Evolutionary conservation across 2,329 filamentous ascomycete species (phyloP).

Genomic region (Penicillium janthinellum): DNA sequence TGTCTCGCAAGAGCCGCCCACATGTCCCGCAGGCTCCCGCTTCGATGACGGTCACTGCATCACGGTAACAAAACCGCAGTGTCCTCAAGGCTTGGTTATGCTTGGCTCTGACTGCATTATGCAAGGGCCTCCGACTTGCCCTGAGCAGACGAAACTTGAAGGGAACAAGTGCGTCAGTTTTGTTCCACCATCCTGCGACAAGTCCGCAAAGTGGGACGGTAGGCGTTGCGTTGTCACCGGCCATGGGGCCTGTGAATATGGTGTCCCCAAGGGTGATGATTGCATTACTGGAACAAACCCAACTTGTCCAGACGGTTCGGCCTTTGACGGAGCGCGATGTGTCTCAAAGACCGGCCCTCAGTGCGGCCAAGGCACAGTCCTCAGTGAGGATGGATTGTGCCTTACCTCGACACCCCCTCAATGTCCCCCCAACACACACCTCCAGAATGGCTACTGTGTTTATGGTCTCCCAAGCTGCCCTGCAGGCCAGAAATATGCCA

Average conservation of each 20-base stretch:
- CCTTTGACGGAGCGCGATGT: background rate
- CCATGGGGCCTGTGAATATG: background rate
- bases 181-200: conserved; percentile 3
- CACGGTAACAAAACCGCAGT: background rate
- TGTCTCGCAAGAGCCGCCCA: background rate
- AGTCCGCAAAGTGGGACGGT: conserved; percentile 5
- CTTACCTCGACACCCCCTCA: conserved; percentile 1
- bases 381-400: conserved; percentile 3
- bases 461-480: conserved; percentile 1
- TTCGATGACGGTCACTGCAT: background rate
- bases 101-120: background rate
- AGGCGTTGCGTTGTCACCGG: conserved; percentile 2
- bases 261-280: conserved; percentile 2
- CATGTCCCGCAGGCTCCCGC: background rate
- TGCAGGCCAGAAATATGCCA: background rate
- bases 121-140: conserved; percentile 1
- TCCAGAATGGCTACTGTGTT: conserved; percentile 6
- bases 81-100: background rate
- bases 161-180: conserved; percentile 5
- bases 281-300: conserved; percentile 5
- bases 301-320: background rate
- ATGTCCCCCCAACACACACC: conserved; percentile 5
- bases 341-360: background rate
- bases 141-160: background rate
- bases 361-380: background rate